Base-by-base conservation (phyloP, 495 filamentous ascomycete genomes). In the Cercophora sp. region DNA sequence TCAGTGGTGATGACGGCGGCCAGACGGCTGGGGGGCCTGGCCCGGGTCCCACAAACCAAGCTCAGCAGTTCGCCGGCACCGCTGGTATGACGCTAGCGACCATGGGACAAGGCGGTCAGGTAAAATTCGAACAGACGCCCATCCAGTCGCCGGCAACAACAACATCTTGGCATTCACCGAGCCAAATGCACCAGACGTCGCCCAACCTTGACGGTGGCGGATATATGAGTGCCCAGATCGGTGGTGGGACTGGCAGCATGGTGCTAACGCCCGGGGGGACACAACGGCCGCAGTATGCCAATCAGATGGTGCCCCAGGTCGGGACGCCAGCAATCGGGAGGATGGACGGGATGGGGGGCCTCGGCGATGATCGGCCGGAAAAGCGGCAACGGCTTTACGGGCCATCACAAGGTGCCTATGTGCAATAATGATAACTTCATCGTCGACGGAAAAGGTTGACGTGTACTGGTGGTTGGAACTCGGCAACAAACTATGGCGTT, bases 71-170 rank as follows among this genome's bases (percentile, higher is more conserved):
- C 19, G 36, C 39, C 20, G 26, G 27, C 34, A 22, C 32, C 25
- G 24, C 32, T 34, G 52, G 39, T 34, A 59, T 58, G 57, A 44
- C 39, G 15, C 55, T 59, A 18, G 27, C 45, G 1, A 22, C 52
- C 1, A 56, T 64, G 51, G 55, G 29, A 1, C 53, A 35, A 44
- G 18, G 74, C 76, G 34, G 70, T 69, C 83, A 83, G 2, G 68
- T 91, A 53, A 95, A 94, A 62, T 87, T 91, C 55, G 89, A 92
- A 56, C 83, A 85, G 41, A 90, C 89, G 20, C 89, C 89, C 6
- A 85, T 83, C 51, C 84, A 85, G 58, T 89, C 86, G 11, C 85
- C 87, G 19, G 78, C 83, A 8, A 84, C 83, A 1, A 83, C 83
- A 3, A 78, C 81, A 51, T 84, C 74, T 43, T 89, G 86, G 86